phyloP scores from a whole-genome alignment of 768 basidiomycete genomes.

The Lentinula aciculospora region DNA sequence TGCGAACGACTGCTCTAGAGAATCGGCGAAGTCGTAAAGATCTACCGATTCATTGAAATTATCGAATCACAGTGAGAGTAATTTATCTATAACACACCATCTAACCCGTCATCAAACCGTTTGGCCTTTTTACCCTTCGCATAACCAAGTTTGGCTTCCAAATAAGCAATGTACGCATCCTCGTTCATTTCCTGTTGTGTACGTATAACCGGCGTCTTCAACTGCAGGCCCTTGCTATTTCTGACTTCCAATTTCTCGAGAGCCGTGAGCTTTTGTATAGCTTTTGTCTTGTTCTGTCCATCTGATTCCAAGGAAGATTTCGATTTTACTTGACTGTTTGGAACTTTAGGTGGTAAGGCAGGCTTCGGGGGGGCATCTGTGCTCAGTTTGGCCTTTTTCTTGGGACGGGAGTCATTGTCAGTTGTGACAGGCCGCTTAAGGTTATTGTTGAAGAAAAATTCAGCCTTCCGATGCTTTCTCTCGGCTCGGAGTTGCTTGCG shows the following conservation, averaged over 20 bases:
- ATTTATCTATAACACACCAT: conserved; percentile 45
- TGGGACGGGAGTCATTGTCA: conserved; percentile 40
- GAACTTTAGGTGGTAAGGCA: background rate
- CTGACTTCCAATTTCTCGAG: conserved; percentile 9
- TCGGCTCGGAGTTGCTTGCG: conserved; percentile 57
- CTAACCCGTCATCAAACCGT: conserved; percentile 74
- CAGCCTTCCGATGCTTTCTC: conserved; percentile 59
- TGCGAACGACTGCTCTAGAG: conserved; percentile 18
- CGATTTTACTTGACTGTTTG: background rate
- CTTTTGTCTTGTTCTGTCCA: background rate
- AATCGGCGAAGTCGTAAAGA: conserved; percentile 47
- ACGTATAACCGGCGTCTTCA: conserved; percentile 11
- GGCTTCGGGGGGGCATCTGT: background rate
- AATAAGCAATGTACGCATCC: conserved; percentile 78
- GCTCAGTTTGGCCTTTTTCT: conserved; percentile 41
- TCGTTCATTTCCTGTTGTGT: conserved; percentile 56
- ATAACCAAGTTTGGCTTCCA: conserved; percentile 75
- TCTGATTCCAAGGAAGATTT: conserved; percentile 9
- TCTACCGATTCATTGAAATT: conserved; percentile 27
- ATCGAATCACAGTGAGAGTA: background rate
- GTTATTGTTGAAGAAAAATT: conserved; percentile 39
- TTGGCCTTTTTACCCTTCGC: conserved; percentile 35
- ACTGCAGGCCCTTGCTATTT: background rate
- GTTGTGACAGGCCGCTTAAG: conserved; percentile 32
- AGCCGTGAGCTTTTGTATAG: background rate